Percentiles rank a stretch among this genome's conserved stretches.
Conservation (phyloP, 2,329 filamentous ascomycete species). For the Pochonia chlamydosporia region DNA sequence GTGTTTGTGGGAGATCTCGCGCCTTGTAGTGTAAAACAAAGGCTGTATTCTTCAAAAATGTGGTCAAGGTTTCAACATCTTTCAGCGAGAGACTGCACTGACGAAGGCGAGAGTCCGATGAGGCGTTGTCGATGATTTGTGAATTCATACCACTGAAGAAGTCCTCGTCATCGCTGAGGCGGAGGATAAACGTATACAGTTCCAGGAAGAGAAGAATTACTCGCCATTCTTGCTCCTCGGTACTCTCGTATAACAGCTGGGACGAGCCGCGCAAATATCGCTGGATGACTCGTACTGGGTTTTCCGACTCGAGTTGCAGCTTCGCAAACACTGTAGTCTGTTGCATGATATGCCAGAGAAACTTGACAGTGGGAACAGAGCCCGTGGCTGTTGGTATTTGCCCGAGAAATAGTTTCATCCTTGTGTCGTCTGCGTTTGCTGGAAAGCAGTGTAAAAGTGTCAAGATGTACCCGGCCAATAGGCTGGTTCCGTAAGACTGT, state of each 20-base stretch:
- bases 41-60: slow-evolving; percentile 84
- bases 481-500: slow-evolving; percentile 43
- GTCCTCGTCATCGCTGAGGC: slow-evolving; percentile 93
- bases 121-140: slow-evolving; percentile 28
- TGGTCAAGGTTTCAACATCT: slow-evolving; percentile 68
- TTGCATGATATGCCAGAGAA: slow-evolving; percentile 68
- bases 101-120: slow-evolving; percentile 42
- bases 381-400: slow-evolving; percentile 39
- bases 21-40: slow-evolving; percentile 86
- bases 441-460: slow-evolving; percentile 84
- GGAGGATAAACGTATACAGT: slow-evolving; percentile 85
- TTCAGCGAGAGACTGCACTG: slow-evolving; percentile 62
- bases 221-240: slow-evolving; percentile 64
- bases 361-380: slow-evolving; percentile 53
- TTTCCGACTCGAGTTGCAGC: slow-evolving; percentile 22
- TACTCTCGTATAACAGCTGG: slow-evolving; percentile 12
- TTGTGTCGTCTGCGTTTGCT: slow-evolving; percentile 74
- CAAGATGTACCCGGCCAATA: slow-evolving; percentile 80
- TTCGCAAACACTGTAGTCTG: slow-evolving; percentile 35
- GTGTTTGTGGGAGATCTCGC: slow-evolving; percentile 46
- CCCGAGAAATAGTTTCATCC: slow-evolving; percentile 81
- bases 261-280: slow-evolving; percentile 25
- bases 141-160: slow-evolving; percentile 63
- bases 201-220: slow-evolving; percentile 88
- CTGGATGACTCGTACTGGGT: slow-evolving; percentile 21